A percentile compares a stretch with the other conserved stretches of the same genome.
These are phyloP conservation scores for Lyophyllum shimeji DNA, from an alignment of 768 basidiomycete species.

Conservation along the genomic window DNA sequence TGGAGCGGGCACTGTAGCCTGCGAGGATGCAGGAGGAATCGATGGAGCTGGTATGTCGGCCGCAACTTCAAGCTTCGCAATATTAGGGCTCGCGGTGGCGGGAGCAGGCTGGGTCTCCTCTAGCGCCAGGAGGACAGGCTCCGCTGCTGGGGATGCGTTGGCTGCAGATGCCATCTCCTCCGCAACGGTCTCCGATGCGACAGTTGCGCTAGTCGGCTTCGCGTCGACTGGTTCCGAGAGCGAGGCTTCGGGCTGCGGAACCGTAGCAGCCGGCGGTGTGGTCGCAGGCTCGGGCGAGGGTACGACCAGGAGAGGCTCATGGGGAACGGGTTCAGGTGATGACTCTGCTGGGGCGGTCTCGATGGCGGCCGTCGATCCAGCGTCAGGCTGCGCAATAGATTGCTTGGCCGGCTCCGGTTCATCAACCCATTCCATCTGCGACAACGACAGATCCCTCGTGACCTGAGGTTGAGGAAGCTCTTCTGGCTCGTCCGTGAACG, in stretches of 20 bases:
- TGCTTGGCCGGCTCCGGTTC: slow-evolving; percentile 8
- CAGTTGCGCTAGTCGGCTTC: not conserved
- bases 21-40: not conserved
- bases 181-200: not conserved
- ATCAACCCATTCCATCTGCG: slow-evolving; percentile 14
- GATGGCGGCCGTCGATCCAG: not conserved
- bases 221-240: not conserved
- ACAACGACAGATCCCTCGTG: slow-evolving; percentile 22
- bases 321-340: not conserved
- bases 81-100: not conserved
- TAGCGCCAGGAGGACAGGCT: not conserved
- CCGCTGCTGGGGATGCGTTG: not conserved
- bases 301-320: not conserved
- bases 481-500: slow-evolving; percentile 53
- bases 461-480: slow-evolving; percentile 33
- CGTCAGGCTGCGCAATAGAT: not conserved
- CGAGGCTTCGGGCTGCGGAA: not conserved
- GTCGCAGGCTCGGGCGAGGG: not conserved
- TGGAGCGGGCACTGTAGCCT: slow-evolving; percentile 3
- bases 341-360: not conserved
- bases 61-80: not conserved
- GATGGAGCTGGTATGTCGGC: slow-evolving; percentile 1
- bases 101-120: not conserved
- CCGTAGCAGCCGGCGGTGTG: too few relatives aligned
- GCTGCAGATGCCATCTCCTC: not conserved